Percentiles rank a stretch among this genome's conserved stretches.
Conservation (phyloP, 306 rosid genomes). For the Ceratonia siliqua region DNA sequence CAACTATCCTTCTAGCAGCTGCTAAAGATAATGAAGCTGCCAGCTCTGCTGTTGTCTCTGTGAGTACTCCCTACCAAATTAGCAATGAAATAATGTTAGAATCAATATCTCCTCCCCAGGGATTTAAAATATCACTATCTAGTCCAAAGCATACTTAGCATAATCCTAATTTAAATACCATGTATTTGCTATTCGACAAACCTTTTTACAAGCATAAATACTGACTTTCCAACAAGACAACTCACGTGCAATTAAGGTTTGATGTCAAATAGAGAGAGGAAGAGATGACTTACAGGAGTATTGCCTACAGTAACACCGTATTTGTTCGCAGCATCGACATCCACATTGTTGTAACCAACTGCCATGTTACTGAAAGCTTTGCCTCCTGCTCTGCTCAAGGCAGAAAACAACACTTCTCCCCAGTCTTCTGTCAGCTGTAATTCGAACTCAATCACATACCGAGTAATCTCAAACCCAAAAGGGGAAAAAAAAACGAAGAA, state of each 20-base stretch:
- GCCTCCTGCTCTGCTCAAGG: slow-evolving; percentile 96
- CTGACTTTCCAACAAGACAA: not conserved
- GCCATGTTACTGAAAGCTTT: slow-evolving; percentile 98
- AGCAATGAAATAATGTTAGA: slow-evolving; percentile 27
- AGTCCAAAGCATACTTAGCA: not conserved
- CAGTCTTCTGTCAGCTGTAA: slow-evolving; percentile 95
- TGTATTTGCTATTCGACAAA: not conserved
- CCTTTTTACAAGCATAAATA: not conserved
- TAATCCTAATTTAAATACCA: not conserved
- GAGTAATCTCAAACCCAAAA: not conserved
- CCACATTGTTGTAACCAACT: slow-evolving; percentile 95
- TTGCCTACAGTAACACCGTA: slow-evolving; percentile 77
- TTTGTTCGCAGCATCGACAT: slow-evolving; percentile 80
- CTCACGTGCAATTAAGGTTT: not conserved
- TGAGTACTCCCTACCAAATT: slow-evolving; percentile 84
- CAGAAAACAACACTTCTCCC: slow-evolving; percentile 96
- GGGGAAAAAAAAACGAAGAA: not conserved
- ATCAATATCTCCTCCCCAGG: slow-evolving; percentile 14
- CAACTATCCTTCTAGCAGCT: slow-evolving; percentile 97
- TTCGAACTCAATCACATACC: slow-evolving; percentile 18
- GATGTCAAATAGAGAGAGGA: not conserved
- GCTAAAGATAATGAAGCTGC: slow-evolving; percentile 91
- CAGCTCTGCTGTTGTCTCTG: slow-evolving; percentile 97
- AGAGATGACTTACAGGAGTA: slow-evolving; percentile 47
- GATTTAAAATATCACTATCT: slow-evolving; percentile 6